Base-by-base conservation (phyloP, 768 basidiomycete species). In the Nevesoporus exiguus region DNA sequence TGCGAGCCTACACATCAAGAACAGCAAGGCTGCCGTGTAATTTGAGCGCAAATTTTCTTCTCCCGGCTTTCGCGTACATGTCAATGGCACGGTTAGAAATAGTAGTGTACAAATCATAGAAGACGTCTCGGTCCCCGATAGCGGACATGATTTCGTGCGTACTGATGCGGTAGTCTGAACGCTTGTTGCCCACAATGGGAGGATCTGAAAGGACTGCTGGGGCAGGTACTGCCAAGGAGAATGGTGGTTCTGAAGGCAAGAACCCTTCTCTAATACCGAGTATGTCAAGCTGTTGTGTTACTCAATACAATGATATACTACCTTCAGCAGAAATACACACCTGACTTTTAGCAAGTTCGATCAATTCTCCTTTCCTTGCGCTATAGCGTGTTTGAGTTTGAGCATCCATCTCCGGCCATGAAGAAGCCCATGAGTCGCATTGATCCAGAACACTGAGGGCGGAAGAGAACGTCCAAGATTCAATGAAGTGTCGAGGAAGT, bases 381-480 rank as follows among this genome's bases (percentile, higher is more conserved):
- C 80, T 82, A 63, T 87, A 84, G 7, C 76, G 73, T 24, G 76
- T 71, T 17, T 82, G 66, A 10, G 76, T 66, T 2, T 74, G 52
- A 3, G 78, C 74, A 46, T 86, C 79, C 43, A 84, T 66, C 22
- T 76, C 73, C 21, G 58, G 52, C 54, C 76, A 71, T 1, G 69
- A 59, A n/a, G 73, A 67, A 11, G 80, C 78, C 90, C 93, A 94
- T 2, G 71, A 69, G 57, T 90, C 86, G 61, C 87, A 90, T 60
- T 86, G 85, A 13, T 91, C 85, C 25, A 93, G 83, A 41, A 88
- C 84, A 58, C 86, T 91, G 41, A 95, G 76, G 19, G 92, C 85
- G 0, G 94, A 92, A 17, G 90, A 92, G 71, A 93, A 98, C 31
- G 82, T 87, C 97, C 97, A 99, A 0, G 90, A 87, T 66, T 97